Conservation (phyloP, 352 stramenopile species). For the Blastocystis sp. region DNA sequence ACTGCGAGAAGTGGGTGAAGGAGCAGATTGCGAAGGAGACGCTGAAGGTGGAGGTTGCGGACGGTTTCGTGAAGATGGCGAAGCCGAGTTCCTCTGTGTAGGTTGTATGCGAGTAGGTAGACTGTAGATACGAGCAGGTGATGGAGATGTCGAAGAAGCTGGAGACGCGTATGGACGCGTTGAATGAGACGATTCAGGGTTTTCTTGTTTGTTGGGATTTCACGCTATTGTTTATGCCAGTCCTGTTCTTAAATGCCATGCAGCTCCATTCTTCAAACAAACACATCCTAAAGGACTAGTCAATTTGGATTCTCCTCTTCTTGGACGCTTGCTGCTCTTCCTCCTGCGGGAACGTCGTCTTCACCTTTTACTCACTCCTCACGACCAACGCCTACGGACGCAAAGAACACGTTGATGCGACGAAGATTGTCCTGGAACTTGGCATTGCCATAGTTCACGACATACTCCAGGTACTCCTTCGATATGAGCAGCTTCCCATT, state of each 20-base stretch:
- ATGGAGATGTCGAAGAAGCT: not conserved
- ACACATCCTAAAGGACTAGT: not conserved
- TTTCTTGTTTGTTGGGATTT: no score
- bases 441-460: constrained; percentile 15
- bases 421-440: constrained; percentile 37
- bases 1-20: not conserved
- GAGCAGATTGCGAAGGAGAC: not conserved
- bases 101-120: not conserved
- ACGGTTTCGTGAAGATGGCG: not conserved
- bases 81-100: not conserved
- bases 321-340: not conserved
- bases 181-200: no score
- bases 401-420: constrained; percentile 1
- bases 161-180: not conserved
- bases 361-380: not conserved
- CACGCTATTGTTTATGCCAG: no score
- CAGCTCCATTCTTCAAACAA: no score
- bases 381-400: not conserved
- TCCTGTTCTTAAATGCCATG: no score
- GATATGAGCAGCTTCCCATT: constrained; percentile 64
- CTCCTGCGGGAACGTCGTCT: not conserved
- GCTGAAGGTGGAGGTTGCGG: not conserved
- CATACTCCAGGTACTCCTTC: constrained; percentile 61
- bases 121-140: constrained; percentile 10
- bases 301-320: not conserved